These are phyloP conservation scores for Zygotorulaspora mrakii DNA, from an alignment of 1,139 yeast genomes.

Conservation along the genomic window DNA sequence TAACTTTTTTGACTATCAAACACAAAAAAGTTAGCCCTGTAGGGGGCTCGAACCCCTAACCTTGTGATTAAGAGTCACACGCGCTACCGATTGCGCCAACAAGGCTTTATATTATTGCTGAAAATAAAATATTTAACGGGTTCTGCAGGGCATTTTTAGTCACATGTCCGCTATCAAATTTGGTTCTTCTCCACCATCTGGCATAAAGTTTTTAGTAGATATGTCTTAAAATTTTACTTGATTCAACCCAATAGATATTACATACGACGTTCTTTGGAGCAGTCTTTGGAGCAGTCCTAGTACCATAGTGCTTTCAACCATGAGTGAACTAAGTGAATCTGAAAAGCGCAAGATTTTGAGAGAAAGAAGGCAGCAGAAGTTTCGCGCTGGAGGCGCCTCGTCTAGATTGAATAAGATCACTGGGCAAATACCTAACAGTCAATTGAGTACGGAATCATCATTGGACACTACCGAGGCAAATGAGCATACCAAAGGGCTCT, in stretches of 20 bases:
- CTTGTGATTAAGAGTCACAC: conserved; percentile 46
- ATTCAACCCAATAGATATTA: too few species aligned
- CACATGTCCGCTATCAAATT: too few species aligned
- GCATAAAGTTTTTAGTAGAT: neutral
- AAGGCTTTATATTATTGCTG: conserved; percentile 31
- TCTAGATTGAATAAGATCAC: conserved; percentile 53
- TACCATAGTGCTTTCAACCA: too few species aligned
- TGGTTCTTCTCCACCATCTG: neutral
- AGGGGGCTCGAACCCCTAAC: conserved; percentile 48
- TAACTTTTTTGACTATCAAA: too few species aligned
- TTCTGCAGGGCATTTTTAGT: neutral
- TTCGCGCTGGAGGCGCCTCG: conserved; percentile 55
- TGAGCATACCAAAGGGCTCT: neutral
- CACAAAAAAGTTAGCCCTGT: conserved; percentile 37
- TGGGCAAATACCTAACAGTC: conserved; percentile 39
- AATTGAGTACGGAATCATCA: conserved; percentile 38
- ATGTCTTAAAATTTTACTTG: too few species aligned
- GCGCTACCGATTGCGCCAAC: conserved; percentile 49
- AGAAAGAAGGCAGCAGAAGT: conserved; percentile 68
- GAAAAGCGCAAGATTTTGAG: conserved; percentile 61
- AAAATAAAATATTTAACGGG: conserved; percentile 1
- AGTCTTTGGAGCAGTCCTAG: too few species aligned
- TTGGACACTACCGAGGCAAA: conserved; percentile 19
- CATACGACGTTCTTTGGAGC: too few species aligned
- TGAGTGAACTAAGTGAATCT: conserved; percentile 47